phyloP scores from a whole-genome alignment of 805 yeast species.

The Wickerhamomyces subpelliculosus region DNA sequence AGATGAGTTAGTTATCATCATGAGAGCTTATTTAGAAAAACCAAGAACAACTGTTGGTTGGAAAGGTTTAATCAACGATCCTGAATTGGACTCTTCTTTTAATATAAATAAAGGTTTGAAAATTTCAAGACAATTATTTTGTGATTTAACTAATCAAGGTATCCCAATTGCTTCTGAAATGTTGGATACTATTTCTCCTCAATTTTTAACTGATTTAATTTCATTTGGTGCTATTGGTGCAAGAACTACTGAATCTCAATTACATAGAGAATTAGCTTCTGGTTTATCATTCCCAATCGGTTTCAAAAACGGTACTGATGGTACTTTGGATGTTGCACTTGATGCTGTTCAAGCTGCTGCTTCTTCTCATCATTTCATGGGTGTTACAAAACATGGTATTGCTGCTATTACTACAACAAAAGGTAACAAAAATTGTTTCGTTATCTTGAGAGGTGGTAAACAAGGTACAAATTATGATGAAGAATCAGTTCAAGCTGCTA shows the following conservation, averaged over 20 bases:
- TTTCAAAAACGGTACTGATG: slow-evolving; percentile 98
- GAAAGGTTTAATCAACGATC: slow-evolving; percentile 97
- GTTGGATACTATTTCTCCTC: slow-evolving; percentile 98
- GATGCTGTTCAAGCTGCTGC: slow-evolving; percentile 93
- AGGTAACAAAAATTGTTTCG: slow-evolving; percentile 92
- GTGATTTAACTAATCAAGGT: slow-evolving; percentile 69
- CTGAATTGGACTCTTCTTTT: slow-evolving; percentile 87
- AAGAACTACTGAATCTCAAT: slow-evolving; percentile 96
- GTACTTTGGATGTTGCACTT: slow-evolving; percentile 83
- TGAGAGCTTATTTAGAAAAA: slow-evolving; percentile 97
- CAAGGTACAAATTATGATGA: slow-evolving; percentile 89
- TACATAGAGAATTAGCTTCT: slow-evolving; percentile 95
- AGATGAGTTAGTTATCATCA: slow-evolving; percentile 73
- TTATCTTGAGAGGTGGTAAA: slow-evolving; percentile 94
- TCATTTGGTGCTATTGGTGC: slow-evolving; percentile 99
- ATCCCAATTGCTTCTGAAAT: slow-evolving; percentile 95
- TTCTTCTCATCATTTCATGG: slow-evolving; percentile 90
- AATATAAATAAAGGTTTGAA: slow-evolving; percentile 92
- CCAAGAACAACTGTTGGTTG: slow-evolving; percentile 99
- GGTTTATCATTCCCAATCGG: slow-evolving; percentile 99
- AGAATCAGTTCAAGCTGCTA: slow-evolving; percentile 67
- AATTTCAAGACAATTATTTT: slow-evolving; percentile 78
- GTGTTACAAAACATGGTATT: slow-evolving; percentile 94
- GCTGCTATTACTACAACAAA: slow-evolving; percentile 95
- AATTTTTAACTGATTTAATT: slow-evolving; percentile 82